phyloP scores from a whole-genome alignment of 495 filamentous ascomycete species.

The Penicillium desertorum region DNA sequence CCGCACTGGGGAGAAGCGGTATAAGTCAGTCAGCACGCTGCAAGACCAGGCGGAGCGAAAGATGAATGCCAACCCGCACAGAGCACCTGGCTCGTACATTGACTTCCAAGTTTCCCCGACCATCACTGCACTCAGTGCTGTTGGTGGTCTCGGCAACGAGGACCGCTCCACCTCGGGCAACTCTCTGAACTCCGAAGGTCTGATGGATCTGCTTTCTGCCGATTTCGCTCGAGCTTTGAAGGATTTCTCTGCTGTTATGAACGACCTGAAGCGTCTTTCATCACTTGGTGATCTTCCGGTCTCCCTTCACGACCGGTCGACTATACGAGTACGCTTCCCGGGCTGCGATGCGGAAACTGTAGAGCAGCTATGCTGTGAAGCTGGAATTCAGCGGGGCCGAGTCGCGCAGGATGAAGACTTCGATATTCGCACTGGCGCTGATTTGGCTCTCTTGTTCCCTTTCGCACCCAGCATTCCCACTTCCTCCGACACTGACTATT shows the following conservation, averaged over 20 bases:
- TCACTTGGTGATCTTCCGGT: conserved; percentile 81
- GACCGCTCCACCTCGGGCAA: conserved; percentile 29
- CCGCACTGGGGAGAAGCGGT: conserved; percentile 70
- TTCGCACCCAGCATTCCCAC: conserved; percentile 65
- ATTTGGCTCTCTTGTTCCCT: conserved; percentile 79
- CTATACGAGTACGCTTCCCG: conserved; percentile 80
- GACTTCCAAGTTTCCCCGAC: conserved; percentile 87
- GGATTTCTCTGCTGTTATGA: conserved; percentile 74
- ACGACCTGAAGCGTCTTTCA: conserved; percentile 76
- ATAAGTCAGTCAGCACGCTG: conserved; percentile 64
- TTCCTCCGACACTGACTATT: conserved; percentile 36
- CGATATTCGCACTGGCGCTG: conserved; percentile 55
- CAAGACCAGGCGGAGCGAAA: conserved; percentile 67
- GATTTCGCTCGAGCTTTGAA: conserved; percentile 88
- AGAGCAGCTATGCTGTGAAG: conserved; percentile 78
- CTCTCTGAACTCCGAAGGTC: conserved; percentile 72
- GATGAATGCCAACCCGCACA: conserved; percentile 53
- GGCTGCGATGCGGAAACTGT: conserved; percentile 86
- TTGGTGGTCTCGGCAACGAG: conserved; percentile 41
- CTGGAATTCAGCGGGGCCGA: conserved; percentile 75
- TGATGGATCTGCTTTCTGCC: conserved; percentile 78
- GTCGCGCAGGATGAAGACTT: conserved; percentile 79
- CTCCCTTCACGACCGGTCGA: conserved; percentile 58
- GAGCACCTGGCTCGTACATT: conserved; percentile 71
- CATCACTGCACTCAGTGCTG: conserved; percentile 73